phyloP scores from a whole-genome alignment of 352 stramenopile genomes.

The Albugo candida region DNA sequence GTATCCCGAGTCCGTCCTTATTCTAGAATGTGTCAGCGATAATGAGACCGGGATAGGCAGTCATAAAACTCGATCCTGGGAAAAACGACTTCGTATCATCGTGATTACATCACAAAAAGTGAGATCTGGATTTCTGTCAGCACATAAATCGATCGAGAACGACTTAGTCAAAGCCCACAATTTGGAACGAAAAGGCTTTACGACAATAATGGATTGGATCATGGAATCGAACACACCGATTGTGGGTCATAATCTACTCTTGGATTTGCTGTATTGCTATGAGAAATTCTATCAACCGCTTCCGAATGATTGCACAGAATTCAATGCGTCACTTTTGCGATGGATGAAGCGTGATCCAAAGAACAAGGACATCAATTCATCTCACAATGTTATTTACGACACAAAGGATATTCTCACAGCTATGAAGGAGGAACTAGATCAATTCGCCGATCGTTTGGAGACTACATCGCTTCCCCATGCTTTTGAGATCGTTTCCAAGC shows the following conservation, averaged over 20 bases:
- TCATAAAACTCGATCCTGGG: slow-evolving; percentile 28
- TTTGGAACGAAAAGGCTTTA: slow-evolving; percentile 40
- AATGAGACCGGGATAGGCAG: slow-evolving; percentile 15
- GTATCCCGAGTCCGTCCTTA: slow-evolving; percentile 6
- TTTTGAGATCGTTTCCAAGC: slow-evolving; percentile 28
- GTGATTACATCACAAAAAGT: slow-evolving; percentile 10
- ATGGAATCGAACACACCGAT: slow-evolving; percentile 24
- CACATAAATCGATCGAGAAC: slow-evolving; percentile 13
- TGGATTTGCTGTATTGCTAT: slow-evolving; percentile 68
- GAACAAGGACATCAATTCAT: background rate
- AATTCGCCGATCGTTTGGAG: slow-evolving; percentile 16
- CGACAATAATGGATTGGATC: slow-evolving; percentile 33
- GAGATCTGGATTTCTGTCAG: slow-evolving; percentile 14
- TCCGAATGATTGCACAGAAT: slow-evolving; percentile 27
- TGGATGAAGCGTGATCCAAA: slow-evolving; percentile 20
- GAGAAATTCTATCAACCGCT: slow-evolving; percentile 52
- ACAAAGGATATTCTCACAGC: slow-evolving; percentile 50
- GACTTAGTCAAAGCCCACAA: slow-evolving; percentile 16
- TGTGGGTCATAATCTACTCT: slow-evolving; percentile 57
- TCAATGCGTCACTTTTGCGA: slow-evolving; percentile 26
- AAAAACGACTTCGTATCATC: slow-evolving; percentile 36
- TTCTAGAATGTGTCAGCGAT: slow-evolving; percentile 47
- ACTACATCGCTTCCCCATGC: slow-evolving; percentile 39
- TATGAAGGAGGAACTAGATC: background rate
- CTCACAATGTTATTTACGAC: slow-evolving; percentile 29